These are phyloP conservation scores for Biancaea sappan DNA, from an alignment of 306 rosid genomes.

Conservation along the genomic window DNA sequence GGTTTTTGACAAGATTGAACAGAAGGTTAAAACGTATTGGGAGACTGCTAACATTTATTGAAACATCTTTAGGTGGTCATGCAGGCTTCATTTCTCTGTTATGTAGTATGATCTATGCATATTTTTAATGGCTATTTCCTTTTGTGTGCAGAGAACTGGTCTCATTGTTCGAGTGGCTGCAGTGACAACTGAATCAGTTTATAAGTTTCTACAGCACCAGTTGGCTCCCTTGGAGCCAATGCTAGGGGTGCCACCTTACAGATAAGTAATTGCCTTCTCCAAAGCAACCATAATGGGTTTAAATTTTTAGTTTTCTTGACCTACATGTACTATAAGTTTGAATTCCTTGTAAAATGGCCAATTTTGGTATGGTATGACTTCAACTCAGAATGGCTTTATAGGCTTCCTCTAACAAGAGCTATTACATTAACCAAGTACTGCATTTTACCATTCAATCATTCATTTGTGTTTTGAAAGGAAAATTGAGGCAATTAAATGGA, in stretches of 20 bases:
- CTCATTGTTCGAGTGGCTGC: constrained; percentile 85
- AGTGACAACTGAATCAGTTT: constrained; percentile 81
- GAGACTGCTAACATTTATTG: constrained; percentile 6
- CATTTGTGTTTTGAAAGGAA: not conserved
- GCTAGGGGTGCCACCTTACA: constrained; percentile 78
- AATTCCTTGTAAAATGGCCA: constrained; percentile 3
- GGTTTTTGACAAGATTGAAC: not conserved
- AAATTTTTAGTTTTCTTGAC: not conserved
- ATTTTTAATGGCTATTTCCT: constrained; percentile 7
- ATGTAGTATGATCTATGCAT: constrained; percentile 10
- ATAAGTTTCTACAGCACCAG: constrained; percentile 67
- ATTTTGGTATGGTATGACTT: not conserved
- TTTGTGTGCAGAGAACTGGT: constrained; percentile 61
- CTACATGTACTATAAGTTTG: not conserved
- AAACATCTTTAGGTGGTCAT: not conserved
- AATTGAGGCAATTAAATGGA: not conserved
- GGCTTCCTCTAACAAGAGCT: not conserved
- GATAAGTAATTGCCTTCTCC: constrained; percentile 30
- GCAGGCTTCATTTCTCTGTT: not conserved
- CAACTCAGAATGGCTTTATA: not conserved
- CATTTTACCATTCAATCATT: not conserved
- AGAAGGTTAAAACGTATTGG: not conserved
- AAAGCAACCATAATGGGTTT: not conserved
- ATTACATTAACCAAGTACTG: constrained; percentile 1
- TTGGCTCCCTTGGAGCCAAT: constrained; percentile 75